Evolutionary conservation across 1,284 basidiomycete genomes (phyloP), one percentile per base, ranked within the genome.

Genomic region (Pterulicium gracile): DNA sequence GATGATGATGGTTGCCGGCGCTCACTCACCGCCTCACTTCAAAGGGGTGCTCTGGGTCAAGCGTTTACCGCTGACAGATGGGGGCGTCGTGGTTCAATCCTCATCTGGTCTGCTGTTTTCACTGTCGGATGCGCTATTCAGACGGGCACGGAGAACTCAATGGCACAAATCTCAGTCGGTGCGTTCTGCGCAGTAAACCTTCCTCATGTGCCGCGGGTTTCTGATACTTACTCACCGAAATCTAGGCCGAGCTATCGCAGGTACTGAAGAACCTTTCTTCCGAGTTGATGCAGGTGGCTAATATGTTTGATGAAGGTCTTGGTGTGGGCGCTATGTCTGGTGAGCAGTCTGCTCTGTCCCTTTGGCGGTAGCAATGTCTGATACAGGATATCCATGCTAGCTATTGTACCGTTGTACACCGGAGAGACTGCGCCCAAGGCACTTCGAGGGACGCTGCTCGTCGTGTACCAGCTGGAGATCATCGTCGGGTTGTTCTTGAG

Each of bases 381-480:
- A n/a, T n/a, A n/a, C n/a, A n/a, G n/a, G n/a, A n/a, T n/a, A n/a
- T n/a, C n/a, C 5, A 18, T 46, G 20, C n/a, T 42, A 79, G 84
- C 82, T 43, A 81, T 88, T 49, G 85, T 88, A 1, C 85, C 86
- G 36, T 72, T 88, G 3, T 88, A 87, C 60, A 88, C 84, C 52
- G 85, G 85, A 34, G 86, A 89, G 61, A 83, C 84, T 0, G 76
- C 85, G 0, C 86, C 86, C 0, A 86, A 86, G 58, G 73, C 77
- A 3, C 69, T 88, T 50, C 76, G 85, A 58, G 86, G 86, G 7
- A 75, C 79, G 7, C 67, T 88, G 19, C 65, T 88, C 15, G 83
- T 86, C 1, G 61, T 88, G 14, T 88, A 88, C 55, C 85, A 88
- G 57, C 65, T 88, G 7, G 82, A 85, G 56, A 85, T 87, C 52